Percentiles rank a stretch among this genome's conserved stretches.
Evolutionary conservation across 2,329 filamentous ascomycete genomes (phyloP).

Genomic region (Penicillium sp.): DNA sequence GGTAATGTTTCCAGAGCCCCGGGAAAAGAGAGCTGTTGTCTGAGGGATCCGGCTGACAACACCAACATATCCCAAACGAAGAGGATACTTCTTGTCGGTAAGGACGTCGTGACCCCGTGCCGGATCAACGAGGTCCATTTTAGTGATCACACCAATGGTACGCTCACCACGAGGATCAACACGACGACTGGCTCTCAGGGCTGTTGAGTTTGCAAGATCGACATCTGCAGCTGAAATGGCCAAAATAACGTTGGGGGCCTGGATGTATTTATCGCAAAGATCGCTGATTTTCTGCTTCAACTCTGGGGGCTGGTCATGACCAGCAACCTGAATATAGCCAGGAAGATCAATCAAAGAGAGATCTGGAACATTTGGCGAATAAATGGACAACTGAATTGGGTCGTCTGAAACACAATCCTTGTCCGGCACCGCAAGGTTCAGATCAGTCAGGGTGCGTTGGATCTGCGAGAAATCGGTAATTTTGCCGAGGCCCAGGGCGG

Average conservation of each 20-base stretch:
- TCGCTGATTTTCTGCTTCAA: slow-evolving; percentile 95
- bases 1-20: slow-evolving; percentile 76
- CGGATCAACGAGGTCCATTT: slow-evolving; percentile 96
- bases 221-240: slow-evolving; percentile 98
- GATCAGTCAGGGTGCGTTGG: slow-evolving; percentile 88
- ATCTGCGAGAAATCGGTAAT: slow-evolving; percentile 82
- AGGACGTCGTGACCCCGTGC: slow-evolving; percentile 75
- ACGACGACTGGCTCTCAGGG: slow-evolving; percentile 81
- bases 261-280: slow-evolving; percentile 97
- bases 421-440: slow-evolving; percentile 90
- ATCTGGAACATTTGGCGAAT: slow-evolving; percentile 92
- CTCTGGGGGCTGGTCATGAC: slow-evolving; percentile 84
- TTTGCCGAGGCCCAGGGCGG: slow-evolving; percentile 82
- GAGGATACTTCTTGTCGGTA: slow-evolving; percentile 85
- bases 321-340: slow-evolving; percentile 94
- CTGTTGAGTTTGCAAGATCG: slow-evolving; percentile 93
- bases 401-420: slow-evolving; percentile 93
- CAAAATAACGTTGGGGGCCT: slow-evolving; percentile 91
- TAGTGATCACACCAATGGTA: slow-evolving; percentile 98
- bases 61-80: slow-evolving; percentile 93
- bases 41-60: slow-evolving; percentile 83
- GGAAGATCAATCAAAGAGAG: slow-evolving; percentile 94
- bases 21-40: slow-evolving; percentile 71
- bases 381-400: slow-evolving; percentile 92
- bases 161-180: slow-evolving; percentile 93